Evolutionary conservation across 1,284 basidiomycete species (phyloP), one percentile per base, ranked within the genome.

Genomic region (Papiliotrema laurentii): DNA sequence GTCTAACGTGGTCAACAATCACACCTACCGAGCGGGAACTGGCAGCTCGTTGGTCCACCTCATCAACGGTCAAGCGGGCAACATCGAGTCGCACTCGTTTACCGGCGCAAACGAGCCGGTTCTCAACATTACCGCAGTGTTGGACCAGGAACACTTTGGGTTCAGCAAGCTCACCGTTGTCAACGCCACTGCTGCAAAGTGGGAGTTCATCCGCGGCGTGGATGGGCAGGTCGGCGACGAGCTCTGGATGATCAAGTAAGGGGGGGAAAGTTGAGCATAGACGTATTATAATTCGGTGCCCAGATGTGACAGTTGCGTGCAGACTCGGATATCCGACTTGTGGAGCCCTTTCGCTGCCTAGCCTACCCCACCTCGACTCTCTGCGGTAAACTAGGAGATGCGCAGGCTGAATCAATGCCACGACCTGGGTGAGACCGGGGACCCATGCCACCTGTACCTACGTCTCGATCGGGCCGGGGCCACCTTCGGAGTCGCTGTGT

Each of bases 21-120:
- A 68, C 53, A 68, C 66, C 7, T 60, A 61, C 46, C 16, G 38
- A 14, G 41, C 45, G 22, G 37, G 35, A 18, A 27, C 26, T 22
- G 55, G 53, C 16, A 51, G 55, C 31, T 51, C 55, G 16, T 36
- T 62, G 19, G 50, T 51, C 22, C 63, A 64, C 50, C 54, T 72
- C 21, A 53, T 69, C 47, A 66, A 66, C 44, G 71, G 71, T 25
- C 60, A 55, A 9, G 68, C 71, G 0, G 71, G 71, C 13, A 61
- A 63, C 53, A 54, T 63, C 47, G 70, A 72, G 59, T 60, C 61
- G n/a, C 69, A 72, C 47, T 61, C 60, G 5, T n/a, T n/a, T n/a
- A 41, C 36, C 5, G 50, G 64, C 19, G 36, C 55, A n/a, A 48
- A 40, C 16, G 43, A 54, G 34, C 21, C 38, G 9, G 42, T 51